phyloP scores from a whole-genome alignment of 2,329 filamentous ascomycete species.

The Ceratocystiopsis sp. region DNA sequence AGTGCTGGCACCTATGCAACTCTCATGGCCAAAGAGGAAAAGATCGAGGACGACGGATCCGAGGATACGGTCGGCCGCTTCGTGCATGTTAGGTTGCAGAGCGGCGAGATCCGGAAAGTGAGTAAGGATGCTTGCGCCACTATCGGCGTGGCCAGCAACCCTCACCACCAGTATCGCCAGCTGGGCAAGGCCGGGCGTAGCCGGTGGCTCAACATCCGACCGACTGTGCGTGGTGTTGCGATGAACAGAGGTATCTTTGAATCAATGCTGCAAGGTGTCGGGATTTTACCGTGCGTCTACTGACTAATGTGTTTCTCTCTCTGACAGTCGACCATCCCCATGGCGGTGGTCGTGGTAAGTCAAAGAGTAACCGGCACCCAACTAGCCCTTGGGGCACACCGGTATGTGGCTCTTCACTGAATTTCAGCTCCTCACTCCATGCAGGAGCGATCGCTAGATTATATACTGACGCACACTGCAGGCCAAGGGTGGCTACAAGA shows the following conservation, averaged over 20 bases:
- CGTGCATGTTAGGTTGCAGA: conserved; percentile 75
- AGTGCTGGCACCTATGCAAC: conserved; percentile 87
- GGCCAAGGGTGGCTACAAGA: conserved; percentile 84
- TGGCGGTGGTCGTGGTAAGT: conserved; percentile 97
- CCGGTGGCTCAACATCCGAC: conserved; percentile 84
- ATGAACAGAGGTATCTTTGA: conserved; percentile 78
- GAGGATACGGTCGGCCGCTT: conserved; percentile 54
- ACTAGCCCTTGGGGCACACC: conserved; percentile 94
- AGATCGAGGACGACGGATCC: conserved; percentile 40
- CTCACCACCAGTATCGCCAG: conserved; percentile 75
- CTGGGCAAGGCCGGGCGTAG: conserved; percentile 90
- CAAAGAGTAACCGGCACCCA: conserved; percentile 91
- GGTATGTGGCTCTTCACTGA: conserved; percentile 37
- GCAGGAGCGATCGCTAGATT: not conserved
- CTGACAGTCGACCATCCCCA: conserved; percentile 75
- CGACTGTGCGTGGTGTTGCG: conserved; percentile 89
- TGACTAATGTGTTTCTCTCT: not conserved
- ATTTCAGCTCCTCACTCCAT: no score
- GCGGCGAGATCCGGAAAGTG: conserved; percentile 79
- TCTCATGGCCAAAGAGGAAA: conserved; percentile 71
- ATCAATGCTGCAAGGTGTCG: no score
- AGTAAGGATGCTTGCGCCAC: conserved; percentile 89
- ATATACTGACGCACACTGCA: conserved; percentile 11
- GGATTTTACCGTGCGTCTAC: not conserved
- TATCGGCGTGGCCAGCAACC: conserved; percentile 85